Evolutionary conservation across 257 asterid species (phyloP), one percentile per base, ranked within the genome.

Genomic region (Ehretia macrophylla): DNA sequence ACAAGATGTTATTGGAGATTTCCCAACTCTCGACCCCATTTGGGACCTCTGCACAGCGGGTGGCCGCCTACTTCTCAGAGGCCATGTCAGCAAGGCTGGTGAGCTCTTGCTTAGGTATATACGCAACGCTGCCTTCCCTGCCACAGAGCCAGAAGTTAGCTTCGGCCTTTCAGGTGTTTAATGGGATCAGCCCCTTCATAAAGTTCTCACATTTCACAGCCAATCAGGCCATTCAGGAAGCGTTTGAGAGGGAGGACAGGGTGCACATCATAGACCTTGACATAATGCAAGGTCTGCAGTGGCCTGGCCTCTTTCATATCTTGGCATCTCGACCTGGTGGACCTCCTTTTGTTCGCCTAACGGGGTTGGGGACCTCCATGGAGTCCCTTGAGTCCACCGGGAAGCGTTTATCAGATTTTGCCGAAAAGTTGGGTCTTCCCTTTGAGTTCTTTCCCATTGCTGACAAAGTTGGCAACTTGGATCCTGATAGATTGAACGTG

Each of bases 31-130:
- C 99, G 0, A 88, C 97, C 2, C 99, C 99, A 0, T 92, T 84
- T 14, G 99, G 99, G 11, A 88, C 99, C 13, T 84, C 97, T 0
- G 99, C 99, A 1, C 99, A 92, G 77, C 96, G 99, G 3, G 99
- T 92, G 1, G 99, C 99, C 1, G 97, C 97, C 8, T 92, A 92
- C 69, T 92, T 92, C 86, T 92, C 99, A 0, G 99, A 92, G 49
- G 99, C 99, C 42, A 92, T 92, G 97, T 88, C 97, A 0, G 93
- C 99, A 0, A 78, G 96, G 62, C 68, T 92, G 6, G 92, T 92
- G 23, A 88, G 86, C 68, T 88, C 97, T 0, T 88, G 96, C 75
- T 45, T 88, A 51, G 99, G 99, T 17, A 86, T 92, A 19, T 86
- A 84, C 48, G 89, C 97, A 0, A 69, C 96, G 0, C 67, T 86